Base-by-base conservation (phyloP, 768 basidiomycete genomes). In the Pholiota molesta region DNA sequence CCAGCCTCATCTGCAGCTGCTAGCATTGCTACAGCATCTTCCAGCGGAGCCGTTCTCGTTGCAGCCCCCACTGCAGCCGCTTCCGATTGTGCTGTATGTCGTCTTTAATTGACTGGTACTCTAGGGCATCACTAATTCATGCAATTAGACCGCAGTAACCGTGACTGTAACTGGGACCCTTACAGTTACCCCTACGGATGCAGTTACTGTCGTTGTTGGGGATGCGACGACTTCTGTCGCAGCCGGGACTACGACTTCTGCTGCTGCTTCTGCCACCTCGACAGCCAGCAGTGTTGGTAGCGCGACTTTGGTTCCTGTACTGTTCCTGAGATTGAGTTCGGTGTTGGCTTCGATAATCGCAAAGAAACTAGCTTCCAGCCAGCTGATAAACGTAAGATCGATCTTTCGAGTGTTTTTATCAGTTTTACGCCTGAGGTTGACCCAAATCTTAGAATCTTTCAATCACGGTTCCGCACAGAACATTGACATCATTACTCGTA, bases 361-460 rank as follows among this genome's bases (percentile, higher is more conserved):
- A 82, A 75, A 64, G 86, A 87, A 68, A 87, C 85, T 10, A 78
- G 79, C 71, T 89, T 87, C 78, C 71, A 80, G 65, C 86, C 87
- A 57, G 77, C 73, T 9, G 83, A 87, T 70, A 67, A 75, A 68
- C 72, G 80, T 81, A 65, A 57, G 75, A 63, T 11, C 5, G n/a
- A n/a, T 31, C 26, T 37, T 9, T 3, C 4, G 23, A 33, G 14
- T 19, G 16, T 33, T 51, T 7, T 57, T 23, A 13, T 26, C 26
- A 26, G 29, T 23, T 57, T 37, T 21, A 7, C 2, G 11, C 28
- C 21, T 16, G 13, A n/a, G 10, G 40, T 26, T 33, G 14, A 23
- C 42, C 49, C 5, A 14, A 40, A 7, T 26, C 11, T 35, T 16
- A 81, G 78, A 66, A 14, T 81, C 79, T 11, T 85, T 75, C 73